Percentiles rank a stretch among this genome's conserved stretches.
These are phyloP conservation scores for Alternaria consortialis DNA, from an alignment of 2,329 filamentous ascomycete genomes.

Conservation along the genomic window DNA sequence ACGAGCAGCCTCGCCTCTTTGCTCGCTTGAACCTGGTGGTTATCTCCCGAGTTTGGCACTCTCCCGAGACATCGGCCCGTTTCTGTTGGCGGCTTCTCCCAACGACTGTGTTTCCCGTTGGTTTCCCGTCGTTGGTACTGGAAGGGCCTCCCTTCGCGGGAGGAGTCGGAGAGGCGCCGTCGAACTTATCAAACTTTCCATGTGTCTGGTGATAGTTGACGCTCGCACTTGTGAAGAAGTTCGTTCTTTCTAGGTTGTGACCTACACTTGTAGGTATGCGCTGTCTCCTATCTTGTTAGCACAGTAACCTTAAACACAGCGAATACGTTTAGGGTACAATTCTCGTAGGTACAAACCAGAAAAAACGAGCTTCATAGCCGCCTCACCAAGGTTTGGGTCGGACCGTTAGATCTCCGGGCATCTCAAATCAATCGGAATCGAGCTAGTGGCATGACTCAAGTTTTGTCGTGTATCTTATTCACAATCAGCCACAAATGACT, in stretches of 20 bases:
- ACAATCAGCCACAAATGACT: constrained; percentile 4
- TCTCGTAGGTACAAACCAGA: neutral
- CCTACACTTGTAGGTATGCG: neutral
- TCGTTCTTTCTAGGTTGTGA: neutral
- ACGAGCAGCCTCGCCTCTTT: constrained; percentile 21
- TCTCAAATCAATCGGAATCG: constrained; percentile 9
- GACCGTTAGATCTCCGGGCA: constrained; percentile 6
- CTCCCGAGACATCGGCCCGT: constrained; percentile 27
- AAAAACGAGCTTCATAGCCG: neutral
- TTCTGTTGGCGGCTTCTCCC: constrained; percentile 8
- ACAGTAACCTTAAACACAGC: neutral
- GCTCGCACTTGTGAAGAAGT: neutral
- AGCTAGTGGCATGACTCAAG: constrained; percentile 10
- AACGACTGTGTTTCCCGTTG: constrained; percentile 7
- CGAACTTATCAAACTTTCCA: constrained; percentile 10
- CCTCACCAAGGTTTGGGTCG: constrained; percentile 7
- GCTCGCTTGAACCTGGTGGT: constrained; percentile 23
- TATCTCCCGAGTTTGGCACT: constrained; percentile 29
- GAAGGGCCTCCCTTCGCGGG: constrained; percentile 21
- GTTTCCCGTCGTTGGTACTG: constrained; percentile 3
- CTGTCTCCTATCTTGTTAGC: neutral
- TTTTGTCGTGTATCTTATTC: neutral
- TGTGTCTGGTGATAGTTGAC: constrained; percentile 7
- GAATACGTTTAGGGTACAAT: neutral
- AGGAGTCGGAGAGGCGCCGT: constrained; percentile 16